Conservation (phyloP, 768 basidiomycete genomes). For the Lactarius evosmus region DNA sequence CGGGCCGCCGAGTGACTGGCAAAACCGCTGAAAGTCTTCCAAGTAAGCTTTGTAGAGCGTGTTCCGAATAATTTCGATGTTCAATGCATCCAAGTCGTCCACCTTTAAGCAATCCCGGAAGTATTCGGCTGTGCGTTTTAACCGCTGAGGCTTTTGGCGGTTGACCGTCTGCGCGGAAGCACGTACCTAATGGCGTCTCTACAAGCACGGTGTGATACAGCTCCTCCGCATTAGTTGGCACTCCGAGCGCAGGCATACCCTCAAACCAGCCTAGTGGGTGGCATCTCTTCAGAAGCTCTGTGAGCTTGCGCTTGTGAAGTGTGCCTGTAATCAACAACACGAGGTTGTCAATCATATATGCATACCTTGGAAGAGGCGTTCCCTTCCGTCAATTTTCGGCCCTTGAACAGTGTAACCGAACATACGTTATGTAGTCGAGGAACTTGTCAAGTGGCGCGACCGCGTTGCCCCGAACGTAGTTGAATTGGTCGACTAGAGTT, state of each 20-base stretch:
- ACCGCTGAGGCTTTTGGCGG: neutral
- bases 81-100: conserved; percentile 94
- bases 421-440: conserved; percentile 96
- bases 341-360: conserved; percentile 99
- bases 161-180: neutral
- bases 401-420: conserved; percentile 24
- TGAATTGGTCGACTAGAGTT: conserved; percentile 95
- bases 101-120: conserved; percentile 96
- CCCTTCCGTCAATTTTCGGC: conserved; percentile 7
- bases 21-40: conserved; percentile 92
- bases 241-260: conserved; percentile 98
- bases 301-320: conserved; percentile 93
- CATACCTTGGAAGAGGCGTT: conserved; percentile 57
- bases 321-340: conserved; percentile 97
- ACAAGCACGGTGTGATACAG: conserved; percentile 95
- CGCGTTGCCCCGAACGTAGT: conserved; percentile 87
- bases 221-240: conserved; percentile 98
- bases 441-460: conserved; percentile 90
- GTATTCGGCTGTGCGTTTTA: conserved; percentile 66
- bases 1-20: conserved; percentile 72
- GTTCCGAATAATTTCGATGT: conserved; percentile 99
- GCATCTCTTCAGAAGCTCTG: conserved; percentile 93
- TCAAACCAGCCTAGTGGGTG: conserved; percentile 97
- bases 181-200: conserved; percentile 92
- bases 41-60: conserved; percentile 99